Conservation (phyloP, 2,329 filamentous ascomycete genomes). For the Mycosphaerella arachidis region DNA sequence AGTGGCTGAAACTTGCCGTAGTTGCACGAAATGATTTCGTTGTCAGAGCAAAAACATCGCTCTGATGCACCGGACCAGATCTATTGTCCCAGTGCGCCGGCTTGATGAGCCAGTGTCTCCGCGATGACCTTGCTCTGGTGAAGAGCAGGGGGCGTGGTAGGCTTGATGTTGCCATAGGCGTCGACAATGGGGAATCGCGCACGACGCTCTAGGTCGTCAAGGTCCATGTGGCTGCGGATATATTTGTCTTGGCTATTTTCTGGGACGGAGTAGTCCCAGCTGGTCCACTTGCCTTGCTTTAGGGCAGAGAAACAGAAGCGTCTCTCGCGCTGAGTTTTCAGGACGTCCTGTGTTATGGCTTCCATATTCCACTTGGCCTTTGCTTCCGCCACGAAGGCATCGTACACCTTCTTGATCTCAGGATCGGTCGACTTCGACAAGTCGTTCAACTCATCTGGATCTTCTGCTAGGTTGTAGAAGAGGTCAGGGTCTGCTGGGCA, state of each 20-base stretch:
- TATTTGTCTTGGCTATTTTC: slow-evolving; percentile 64
- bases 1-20: slow-evolving; percentile 1
- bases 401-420: slow-evolving; percentile 38
- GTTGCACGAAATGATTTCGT: neutral
- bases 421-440: slow-evolving; percentile 48
- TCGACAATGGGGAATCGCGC: slow-evolving; percentile 64
- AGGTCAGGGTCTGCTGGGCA: slow-evolving; percentile 80
- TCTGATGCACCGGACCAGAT: neutral
- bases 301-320: slow-evolving; percentile 76
- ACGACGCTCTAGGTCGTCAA: slow-evolving; percentile 73
- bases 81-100: slow-evolving; percentile 28
- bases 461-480: slow-evolving; percentile 71
- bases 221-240: slow-evolving; percentile 76
- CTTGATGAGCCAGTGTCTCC: slow-evolving; percentile 5
- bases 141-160: slow-evolving; percentile 3
- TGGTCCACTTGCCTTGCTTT: slow-evolving; percentile 67
- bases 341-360: slow-evolving; percentile 67
- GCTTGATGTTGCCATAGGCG: slow-evolving; percentile 36
- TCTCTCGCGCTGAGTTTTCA: slow-evolving; percentile 73
- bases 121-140: slow-evolving; percentile 31
- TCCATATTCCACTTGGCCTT: slow-evolving; percentile 75
- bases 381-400: slow-evolving; percentile 70
- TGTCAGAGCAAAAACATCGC: neutral
- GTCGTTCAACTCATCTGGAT: slow-evolving; percentile 75
- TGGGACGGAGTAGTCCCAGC: slow-evolving; percentile 80